Percentiles rank a stretch among this genome's conserved stretches.
These are phyloP conservation scores for Salvia miltiorrhiza DNA, from an alignment of 257 asterid species.

Conservation along the genomic window DNA sequence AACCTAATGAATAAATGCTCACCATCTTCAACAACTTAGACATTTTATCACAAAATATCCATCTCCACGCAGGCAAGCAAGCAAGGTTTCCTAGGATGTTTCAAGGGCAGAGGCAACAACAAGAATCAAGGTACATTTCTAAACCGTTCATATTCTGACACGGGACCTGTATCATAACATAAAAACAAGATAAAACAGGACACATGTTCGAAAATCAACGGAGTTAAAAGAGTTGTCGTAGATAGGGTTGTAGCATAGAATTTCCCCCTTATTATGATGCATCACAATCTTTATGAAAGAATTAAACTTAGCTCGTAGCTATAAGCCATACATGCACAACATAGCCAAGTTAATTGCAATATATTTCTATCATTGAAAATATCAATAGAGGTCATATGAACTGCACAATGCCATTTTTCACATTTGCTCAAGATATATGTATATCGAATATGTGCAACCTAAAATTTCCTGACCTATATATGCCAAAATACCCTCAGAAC, in stretches of 20 bases:
- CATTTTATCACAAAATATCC: background rate
- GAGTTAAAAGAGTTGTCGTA: background rate
- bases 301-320: background rate
- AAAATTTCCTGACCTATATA: conserved; percentile 25
- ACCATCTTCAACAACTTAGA: background rate
- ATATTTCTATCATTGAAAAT: conserved; percentile 18
- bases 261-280: background rate
- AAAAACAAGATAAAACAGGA: background rate
- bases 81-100: background rate
- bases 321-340: background rate
- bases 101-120: background rate
- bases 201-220: background rate
- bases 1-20: background rate
- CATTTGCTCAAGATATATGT: conserved; percentile 28
- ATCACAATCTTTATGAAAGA: background rate
- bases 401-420: conserved; percentile 26
- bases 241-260: background rate
- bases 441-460: conserved; percentile 39
- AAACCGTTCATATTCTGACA: background rate
- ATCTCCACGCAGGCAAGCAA: background rate
- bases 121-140: conserved; percentile 20
- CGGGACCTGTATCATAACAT: background rate
- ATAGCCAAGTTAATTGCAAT: conserved; percentile 12
- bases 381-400: conserved; percentile 18
- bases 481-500: conserved; percentile 40